A percentile compares a stretch with the other conserved stretches of the same genome.
Conservation (phyloP, 1,284 basidiomycete species). For the Blastosporella zonata region DNA sequence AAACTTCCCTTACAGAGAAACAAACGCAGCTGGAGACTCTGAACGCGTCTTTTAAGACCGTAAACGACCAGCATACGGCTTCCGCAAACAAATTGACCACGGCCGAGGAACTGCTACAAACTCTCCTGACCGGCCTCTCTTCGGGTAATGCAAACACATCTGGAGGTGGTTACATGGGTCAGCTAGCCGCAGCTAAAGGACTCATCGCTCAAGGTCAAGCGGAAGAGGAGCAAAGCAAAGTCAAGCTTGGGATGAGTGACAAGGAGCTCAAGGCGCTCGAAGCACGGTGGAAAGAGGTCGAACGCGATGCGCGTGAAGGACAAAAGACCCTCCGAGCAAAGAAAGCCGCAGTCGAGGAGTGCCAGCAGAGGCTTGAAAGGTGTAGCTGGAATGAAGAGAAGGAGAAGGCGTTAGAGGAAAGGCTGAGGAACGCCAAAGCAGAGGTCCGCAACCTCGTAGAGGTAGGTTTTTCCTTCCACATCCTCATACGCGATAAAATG, state of each 20-base stretch:
- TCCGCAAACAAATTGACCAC: constrained; percentile 66
- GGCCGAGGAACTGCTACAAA: constrained; percentile 94
- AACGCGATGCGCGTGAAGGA: constrained; percentile 80
- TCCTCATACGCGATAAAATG: constrained; percentile 8
- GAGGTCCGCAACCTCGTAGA: constrained; percentile 63
- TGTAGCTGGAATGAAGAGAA: constrained; percentile 82
- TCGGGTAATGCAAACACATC: constrained; percentile 54
- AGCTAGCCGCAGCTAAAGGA: constrained; percentile 86
- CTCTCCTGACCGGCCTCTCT: constrained; percentile 89
- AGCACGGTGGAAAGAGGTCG: constrained; percentile 80
- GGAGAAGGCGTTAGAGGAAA: constrained; percentile 64
- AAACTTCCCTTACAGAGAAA: constrained; percentile 55
- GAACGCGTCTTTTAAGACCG: constrained; percentile 59
- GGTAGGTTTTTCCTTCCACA: constrained; percentile 44
- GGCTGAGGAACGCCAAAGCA: constrained; percentile 54
- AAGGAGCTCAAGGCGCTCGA: constrained; percentile 82
- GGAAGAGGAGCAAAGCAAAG: constrained; percentile 83
- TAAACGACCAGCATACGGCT: constrained; percentile 73
- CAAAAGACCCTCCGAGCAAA: constrained; percentile 65
- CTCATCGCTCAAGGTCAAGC: constrained; percentile 75
- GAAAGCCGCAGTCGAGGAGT: constrained; percentile 58
- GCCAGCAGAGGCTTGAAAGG: constrained; percentile 52
- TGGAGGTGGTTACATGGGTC: constrained; percentile 90
- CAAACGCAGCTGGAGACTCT: constrained; percentile 58
- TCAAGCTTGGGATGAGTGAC: constrained; percentile 77